Percentiles rank a stretch among this genome's conserved stretches.
Evolutionary conservation across 2,329 filamentous ascomycete species (phyloP).

Genomic region (Aquanectria penicillioides): DNA sequence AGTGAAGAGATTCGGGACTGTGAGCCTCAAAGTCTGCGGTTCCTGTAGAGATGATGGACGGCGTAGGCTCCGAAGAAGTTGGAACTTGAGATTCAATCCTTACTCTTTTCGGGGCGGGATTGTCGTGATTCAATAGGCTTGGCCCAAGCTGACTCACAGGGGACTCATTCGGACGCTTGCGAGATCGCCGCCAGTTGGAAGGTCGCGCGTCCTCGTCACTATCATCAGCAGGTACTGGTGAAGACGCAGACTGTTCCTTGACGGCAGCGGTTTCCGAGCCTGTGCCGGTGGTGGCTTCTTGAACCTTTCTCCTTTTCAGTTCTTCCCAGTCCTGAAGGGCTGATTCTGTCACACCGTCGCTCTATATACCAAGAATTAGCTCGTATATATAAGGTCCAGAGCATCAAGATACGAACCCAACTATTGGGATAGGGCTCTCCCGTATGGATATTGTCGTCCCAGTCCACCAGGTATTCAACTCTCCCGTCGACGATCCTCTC

Average conservation of each 20-base stretch:
- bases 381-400: slow-evolving; percentile 9
- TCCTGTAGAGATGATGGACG: slow-evolving; percentile 43
- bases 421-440: slow-evolving; percentile 46
- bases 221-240: slow-evolving; percentile 5
- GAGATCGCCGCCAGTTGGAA: slow-evolving; percentile 40
- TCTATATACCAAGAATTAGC: slow-evolving; percentile 40
- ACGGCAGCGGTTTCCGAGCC: not conserved
- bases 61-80: slow-evolving; percentile 44
- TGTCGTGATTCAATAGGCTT: slow-evolving; percentile 23
- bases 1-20: slow-evolving; percentile 26
- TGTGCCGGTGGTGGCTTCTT: slow-evolving; percentile 1
- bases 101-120: slow-evolving; percentile 33
- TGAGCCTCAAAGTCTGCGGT: slow-evolving; percentile 36
- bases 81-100: slow-evolving; percentile 34
- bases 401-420: slow-evolving; percentile 44
- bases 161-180: slow-evolving; percentile 26
- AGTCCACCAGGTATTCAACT: slow-evolving; percentile 51
- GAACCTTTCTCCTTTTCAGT: slow-evolving; percentile 28
- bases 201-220: slow-evolving; percentile 37
- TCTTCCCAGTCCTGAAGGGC: slow-evolving; percentile 48
- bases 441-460: slow-evolving; percentile 47
- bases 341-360: slow-evolving; percentile 43
- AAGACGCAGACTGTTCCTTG: not conserved
- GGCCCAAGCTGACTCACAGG: slow-evolving; percentile 22
- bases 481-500: slow-evolving; percentile 42